phyloP scores from a whole-genome alignment of 179 eudicot species.

The Beta corolliflora region DNA sequence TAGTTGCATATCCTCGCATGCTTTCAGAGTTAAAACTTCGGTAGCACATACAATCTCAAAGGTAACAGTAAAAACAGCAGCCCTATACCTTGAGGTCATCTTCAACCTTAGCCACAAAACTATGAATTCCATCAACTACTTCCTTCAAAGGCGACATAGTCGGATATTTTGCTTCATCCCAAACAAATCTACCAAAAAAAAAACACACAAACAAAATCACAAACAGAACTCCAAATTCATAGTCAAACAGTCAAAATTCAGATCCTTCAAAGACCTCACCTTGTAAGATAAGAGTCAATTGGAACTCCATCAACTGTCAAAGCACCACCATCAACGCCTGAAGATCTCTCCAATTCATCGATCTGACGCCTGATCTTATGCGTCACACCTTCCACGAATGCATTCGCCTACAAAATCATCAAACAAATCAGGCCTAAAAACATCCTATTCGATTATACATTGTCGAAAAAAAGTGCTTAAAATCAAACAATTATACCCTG shows the following conservation, averaged over 20 bases:
- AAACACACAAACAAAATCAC: neutral
- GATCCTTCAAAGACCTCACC: constrained; percentile 40
- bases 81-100: constrained; percentile 90
- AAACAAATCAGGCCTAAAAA: neutral
- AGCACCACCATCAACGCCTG: constrained; percentile 71
- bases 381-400: constrained; percentile 84
- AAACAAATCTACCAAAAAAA: constrained; percentile 60
- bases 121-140: constrained; percentile 80
- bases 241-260: constrained; percentile 8
- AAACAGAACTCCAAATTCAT: constrained; percentile 4
- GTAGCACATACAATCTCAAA: neutral
- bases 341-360: constrained; percentile 82
- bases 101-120: constrained; percentile 84
- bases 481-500: constrained; percentile 49
- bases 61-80: neutral
- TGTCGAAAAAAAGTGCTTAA: neutral
- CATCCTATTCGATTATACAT: constrained; percentile 15
- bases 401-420: constrained; percentile 20
- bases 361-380: constrained; percentile 97
- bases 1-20: neutral
- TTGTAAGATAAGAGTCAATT: constrained; percentile 85
- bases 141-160: constrained; percentile 90
- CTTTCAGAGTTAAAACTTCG: neutral
- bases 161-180: constrained; percentile 98
- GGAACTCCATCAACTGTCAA: constrained; percentile 97